Percentiles rank a stretch among this genome's conserved stretches.
Conservation (phyloP, 768 basidiomycete genomes). For the Infundibulicybe gibba region DNA sequence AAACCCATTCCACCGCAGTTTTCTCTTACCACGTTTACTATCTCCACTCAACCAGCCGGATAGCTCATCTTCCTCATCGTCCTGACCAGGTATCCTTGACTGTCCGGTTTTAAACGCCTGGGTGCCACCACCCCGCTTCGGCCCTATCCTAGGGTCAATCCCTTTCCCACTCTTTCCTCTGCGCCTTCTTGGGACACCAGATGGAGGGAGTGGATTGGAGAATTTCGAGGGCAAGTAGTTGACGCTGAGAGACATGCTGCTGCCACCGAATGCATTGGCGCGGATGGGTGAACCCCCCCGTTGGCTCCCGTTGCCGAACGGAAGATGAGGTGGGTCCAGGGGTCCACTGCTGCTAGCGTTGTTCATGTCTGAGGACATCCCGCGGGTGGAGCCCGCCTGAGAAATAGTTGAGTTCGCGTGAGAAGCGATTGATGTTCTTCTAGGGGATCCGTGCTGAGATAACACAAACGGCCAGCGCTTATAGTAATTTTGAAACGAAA, state of each 20-base stretch:
- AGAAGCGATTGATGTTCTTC: background rate
- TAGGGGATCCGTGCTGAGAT: too few relatives aligned
- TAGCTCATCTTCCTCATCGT: constrained; percentile 46
- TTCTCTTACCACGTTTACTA: constrained; percentile 29
- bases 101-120: constrained; percentile 48
- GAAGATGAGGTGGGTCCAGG: constrained; percentile 36
- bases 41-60: constrained; percentile 7
- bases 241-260: constrained; percentile 28
- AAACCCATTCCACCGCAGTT: constrained; percentile 76
- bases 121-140: constrained; percentile 48
- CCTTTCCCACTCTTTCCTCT: constrained; percentile 18
- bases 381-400: background rate
- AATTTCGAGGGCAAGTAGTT: constrained; percentile 71
- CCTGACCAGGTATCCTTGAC: constrained; percentile 34
- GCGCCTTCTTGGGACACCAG: constrained; percentile 24
- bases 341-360: constrained; percentile 18
- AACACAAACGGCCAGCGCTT: too few relatives aligned
- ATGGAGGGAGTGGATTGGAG: constrained; percentile 34
- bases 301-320: constrained; percentile 24
- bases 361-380: background rate
- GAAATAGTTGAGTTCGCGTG: background rate
- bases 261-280: constrained; percentile 20
- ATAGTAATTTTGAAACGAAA: too few relatives aligned
- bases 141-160: constrained; percentile 29
- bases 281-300: constrained; percentile 6